These are phyloP conservation scores for Taiwanofungus camphoratus DNA, from an alignment of 1,284 basidiomycete species.

Conservation along the genomic window DNA sequence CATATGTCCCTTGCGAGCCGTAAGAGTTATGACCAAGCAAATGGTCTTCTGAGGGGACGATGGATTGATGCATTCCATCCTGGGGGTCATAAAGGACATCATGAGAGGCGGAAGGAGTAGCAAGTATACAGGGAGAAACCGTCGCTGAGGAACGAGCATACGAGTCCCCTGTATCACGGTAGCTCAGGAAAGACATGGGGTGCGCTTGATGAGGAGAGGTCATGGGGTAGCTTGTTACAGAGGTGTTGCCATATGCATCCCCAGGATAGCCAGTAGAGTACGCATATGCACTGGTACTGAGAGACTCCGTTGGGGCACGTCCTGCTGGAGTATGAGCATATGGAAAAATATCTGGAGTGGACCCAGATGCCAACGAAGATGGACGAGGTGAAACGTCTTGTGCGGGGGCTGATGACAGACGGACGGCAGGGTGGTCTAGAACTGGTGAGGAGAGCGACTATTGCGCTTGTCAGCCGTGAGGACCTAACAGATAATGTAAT, in stretches of 20 bases:
- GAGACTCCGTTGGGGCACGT: background rate
- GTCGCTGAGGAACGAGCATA: background rate
- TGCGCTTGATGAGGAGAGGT: background rate
- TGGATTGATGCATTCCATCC: background rate
- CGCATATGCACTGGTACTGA: no score
- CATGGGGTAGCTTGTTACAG: no score
- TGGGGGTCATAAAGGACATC: background rate
- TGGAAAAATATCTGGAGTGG: background rate
- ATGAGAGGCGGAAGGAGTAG: background rate
- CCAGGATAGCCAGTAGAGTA: no score
- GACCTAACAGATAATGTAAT: background rate
- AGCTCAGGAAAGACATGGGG: background rate
- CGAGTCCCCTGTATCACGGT: background rate
- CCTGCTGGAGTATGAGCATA: no score
- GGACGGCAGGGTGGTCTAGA: background rate
- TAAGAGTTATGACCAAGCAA: constrained; percentile 8
- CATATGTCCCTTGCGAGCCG: background rate
- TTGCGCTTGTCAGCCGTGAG: no score
- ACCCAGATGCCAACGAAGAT: background rate
- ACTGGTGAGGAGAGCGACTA: background rate
- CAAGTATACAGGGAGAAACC: background rate
- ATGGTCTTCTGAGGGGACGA: background rate
- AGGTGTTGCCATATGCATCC: no score
- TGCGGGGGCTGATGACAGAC: background rate
- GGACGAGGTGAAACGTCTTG: background rate